Evolutionary conservation across 1,139 yeast species (phyloP).

Genomic region (Candida sp.): DNA sequence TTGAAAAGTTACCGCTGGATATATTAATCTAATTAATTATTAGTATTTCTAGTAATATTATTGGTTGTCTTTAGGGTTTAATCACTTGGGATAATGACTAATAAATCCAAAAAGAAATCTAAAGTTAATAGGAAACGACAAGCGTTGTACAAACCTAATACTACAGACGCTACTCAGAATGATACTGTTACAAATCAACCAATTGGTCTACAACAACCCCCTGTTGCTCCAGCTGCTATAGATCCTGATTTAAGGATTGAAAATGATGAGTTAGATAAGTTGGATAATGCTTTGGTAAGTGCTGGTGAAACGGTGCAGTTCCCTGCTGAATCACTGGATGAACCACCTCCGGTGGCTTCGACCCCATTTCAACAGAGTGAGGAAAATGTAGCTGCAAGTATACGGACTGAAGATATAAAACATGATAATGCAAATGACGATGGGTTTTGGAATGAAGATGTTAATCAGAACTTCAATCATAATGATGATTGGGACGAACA

Average conservation of each 20-base stretch:
- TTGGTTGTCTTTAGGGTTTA: too few species aligned
- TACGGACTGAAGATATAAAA: neutral
- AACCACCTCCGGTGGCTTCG: neutral
- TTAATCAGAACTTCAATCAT: neutral
- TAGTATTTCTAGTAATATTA: too few species aligned
- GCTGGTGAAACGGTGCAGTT: neutral
- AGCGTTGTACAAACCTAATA: neutral
- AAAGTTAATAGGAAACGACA: neutral
- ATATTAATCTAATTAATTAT: too few species aligned
- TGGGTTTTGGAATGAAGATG: neutral
- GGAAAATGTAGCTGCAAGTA: too few species aligned
- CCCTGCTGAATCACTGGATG: neutral
- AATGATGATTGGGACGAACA: constrained; percentile 1
- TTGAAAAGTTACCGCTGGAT: too few species aligned
- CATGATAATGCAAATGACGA: neutral
- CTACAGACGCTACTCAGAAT: neutral
- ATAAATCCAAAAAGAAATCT: neutral
- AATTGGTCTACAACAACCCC: neutral
- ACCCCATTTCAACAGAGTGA: neutral
- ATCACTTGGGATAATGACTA: too few species aligned
- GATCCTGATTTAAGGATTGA: neutral
- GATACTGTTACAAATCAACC: neutral
- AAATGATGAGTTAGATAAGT: neutral
- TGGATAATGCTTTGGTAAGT: neutral
- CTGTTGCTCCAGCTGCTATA: neutral